Conservation (phyloP, 305 asterid species). For the Fraxinus nigra region DNA sequence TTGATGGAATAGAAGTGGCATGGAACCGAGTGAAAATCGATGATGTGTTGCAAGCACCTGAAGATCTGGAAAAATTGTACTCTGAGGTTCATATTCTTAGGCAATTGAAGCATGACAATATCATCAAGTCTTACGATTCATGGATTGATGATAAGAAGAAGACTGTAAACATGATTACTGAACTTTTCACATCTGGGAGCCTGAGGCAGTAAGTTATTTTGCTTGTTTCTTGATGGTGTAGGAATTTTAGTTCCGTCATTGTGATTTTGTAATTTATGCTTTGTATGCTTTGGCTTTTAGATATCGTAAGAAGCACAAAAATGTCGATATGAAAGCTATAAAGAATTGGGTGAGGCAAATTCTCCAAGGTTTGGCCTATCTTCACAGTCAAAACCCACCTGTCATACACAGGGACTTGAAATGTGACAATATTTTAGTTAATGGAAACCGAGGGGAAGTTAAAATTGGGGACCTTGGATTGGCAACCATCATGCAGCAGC, state of each 20-base stretch:
- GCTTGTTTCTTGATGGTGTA: neutral
- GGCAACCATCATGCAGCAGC: constrained; percentile 74
- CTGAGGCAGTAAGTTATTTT: constrained; percentile 69
- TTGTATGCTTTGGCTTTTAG: constrained; percentile 32
- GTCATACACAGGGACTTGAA: constrained; percentile 79
- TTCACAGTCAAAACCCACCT: constrained; percentile 77
- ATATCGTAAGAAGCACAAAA: constrained; percentile 60
- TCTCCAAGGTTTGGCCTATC: constrained; percentile 65
- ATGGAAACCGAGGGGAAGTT: constrained; percentile 78
- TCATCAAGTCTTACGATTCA: constrained; percentile 63
- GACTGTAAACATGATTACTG: constrained; percentile 87
- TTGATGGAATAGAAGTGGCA: constrained; percentile 89
- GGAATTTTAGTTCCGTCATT: neutral
- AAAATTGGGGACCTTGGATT: constrained; percentile 83
- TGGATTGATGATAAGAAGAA: constrained; percentile 87
- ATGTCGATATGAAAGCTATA: constrained; percentile 67
- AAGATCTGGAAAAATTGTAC: constrained; percentile 59
- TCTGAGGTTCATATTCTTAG: constrained; percentile 80
- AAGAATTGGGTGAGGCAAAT: constrained; percentile 83
- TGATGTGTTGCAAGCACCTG: constrained; percentile 52
- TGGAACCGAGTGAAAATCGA: constrained; percentile 74
- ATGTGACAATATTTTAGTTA: constrained; percentile 80
- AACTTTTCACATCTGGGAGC: constrained; percentile 90
- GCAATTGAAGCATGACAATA: constrained; percentile 66
- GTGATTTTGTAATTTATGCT: constrained; percentile 2